These are phyloP conservation scores for Botryotinia calthae DNA, from an alignment of 2,329 filamentous ascomycete species.

Conservation along the genomic window DNA sequence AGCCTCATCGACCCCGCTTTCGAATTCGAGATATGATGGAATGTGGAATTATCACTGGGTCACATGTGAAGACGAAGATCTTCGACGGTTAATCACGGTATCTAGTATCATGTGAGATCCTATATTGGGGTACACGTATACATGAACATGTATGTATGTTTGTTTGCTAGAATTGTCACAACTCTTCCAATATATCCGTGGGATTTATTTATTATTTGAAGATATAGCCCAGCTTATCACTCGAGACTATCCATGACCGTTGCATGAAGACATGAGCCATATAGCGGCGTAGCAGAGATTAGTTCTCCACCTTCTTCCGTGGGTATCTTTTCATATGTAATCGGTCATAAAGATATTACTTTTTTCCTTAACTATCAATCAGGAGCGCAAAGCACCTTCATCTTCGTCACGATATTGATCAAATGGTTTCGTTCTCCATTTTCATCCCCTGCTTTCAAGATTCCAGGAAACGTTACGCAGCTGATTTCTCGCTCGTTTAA, in stretches of 20 bases:
- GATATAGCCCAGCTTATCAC: not conserved
- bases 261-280: not conserved
- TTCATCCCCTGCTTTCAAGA: constrained; percentile 65
- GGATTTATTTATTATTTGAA: constrained; percentile 1
- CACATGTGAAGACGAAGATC: not conserved
- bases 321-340: not conserved
- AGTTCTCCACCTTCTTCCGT: not conserved
- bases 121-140: not conserved
- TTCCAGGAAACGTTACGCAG: constrained; percentile 63
- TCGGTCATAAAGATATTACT: not conserved
- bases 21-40: not conserved
- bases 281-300: not conserved
- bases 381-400: constrained; percentile 57
- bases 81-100: not conserved
- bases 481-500: constrained; percentile 53
- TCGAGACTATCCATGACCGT: not conserved
- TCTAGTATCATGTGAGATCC: not conserved
- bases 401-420: constrained; percentile 62
- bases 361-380: constrained; percentile 26
- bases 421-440: constrained; percentile 59
- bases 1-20: constrained; percentile 1
- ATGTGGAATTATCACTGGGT: not conserved
- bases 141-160: not conserved
- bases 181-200: not conserved
- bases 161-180: constrained; percentile 1